phyloP scores from a whole-genome alignment of 2,329 filamentous ascomycete genomes.

The Nemania sp. region DNA sequence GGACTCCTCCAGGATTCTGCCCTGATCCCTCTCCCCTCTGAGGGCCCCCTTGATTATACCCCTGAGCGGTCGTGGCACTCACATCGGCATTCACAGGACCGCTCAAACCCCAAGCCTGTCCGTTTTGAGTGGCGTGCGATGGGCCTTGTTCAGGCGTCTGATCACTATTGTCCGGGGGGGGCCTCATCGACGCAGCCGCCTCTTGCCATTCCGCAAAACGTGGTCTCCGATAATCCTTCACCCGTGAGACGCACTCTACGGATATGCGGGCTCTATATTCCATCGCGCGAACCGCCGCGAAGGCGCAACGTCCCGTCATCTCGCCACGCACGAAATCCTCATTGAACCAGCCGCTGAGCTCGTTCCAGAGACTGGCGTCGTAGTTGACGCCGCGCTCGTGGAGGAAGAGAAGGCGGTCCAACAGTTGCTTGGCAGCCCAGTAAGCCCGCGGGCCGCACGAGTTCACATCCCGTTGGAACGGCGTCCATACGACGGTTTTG shows the following conservation, averaged over 20 bases:
- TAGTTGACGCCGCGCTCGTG: slow-evolving; percentile 11
- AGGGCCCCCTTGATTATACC: too few relatives aligned
- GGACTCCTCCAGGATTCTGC: too few relatives aligned
- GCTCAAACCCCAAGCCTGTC: too few relatives aligned
- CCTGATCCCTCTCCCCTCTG: too few relatives aligned
- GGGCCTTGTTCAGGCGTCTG: too few relatives aligned
- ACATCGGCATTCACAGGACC: too few relatives aligned
- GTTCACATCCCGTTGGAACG: slow-evolving; percentile 35
- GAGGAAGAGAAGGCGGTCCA: slow-evolving; percentile 39
- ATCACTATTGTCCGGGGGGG: not conserved
- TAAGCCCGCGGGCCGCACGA: slow-evolving; percentile 44
- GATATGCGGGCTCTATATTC: slow-evolving; percentile 42
- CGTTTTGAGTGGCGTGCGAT: too few relatives aligned
- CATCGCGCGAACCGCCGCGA: slow-evolving; percentile 35
- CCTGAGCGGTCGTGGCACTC: too few relatives aligned
- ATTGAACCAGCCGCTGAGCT: slow-evolving; percentile 43
- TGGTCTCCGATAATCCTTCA: not conserved
- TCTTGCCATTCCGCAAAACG: not conserved
- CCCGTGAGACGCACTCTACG: slow-evolving; percentile 40
- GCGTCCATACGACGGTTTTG: slow-evolving; percentile 29
- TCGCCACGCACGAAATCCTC: slow-evolving; percentile 43
- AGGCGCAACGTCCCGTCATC: slow-evolving; percentile 45
- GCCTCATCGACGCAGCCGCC: slow-evolving; percentile 20
- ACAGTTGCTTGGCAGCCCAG: slow-evolving; percentile 42
- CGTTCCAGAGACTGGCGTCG: slow-evolving; percentile 37